phyloP scores from a whole-genome alignment of 345 rosid genomes.

The Eucalyptus viminalis region DNA sequence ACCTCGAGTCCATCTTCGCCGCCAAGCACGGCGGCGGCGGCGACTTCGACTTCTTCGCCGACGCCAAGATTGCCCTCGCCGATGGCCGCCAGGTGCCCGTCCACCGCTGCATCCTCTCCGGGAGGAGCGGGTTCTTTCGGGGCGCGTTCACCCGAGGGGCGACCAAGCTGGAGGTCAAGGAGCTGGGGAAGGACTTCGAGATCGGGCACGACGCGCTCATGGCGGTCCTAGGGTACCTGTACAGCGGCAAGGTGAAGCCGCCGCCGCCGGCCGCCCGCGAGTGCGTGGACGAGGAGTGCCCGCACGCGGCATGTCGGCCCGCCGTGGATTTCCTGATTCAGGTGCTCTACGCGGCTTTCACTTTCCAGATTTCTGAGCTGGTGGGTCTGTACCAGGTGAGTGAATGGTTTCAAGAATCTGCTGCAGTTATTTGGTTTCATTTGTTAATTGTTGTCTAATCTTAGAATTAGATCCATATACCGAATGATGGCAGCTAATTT shows the following conservation, averaged over 20 bases:
- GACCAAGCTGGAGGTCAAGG: conserved; percentile 38
- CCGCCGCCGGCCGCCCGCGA: conserved; percentile 28
- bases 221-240: conserved; percentile 49
- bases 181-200: conserved; percentile 41
- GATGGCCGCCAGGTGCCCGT: conserved; percentile 40
- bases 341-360: conserved; percentile 60
- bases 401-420: not conserved
- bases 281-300: conserved; percentile 62
- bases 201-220: conserved; percentile 43
- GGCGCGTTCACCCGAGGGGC: conserved; percentile 19
- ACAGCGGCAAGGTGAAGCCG: conserved; percentile 54
- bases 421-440: not conserved
- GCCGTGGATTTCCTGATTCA: conserved; percentile 54
- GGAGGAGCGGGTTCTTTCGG: conserved; percentile 49
- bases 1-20: conserved; percentile 40
- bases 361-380: conserved; percentile 50
- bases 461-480: not conserved
- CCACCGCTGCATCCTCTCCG: conserved; percentile 75
- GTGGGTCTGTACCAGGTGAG: conserved; percentile 56
- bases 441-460: not conserved
- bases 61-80: conserved; percentile 45
- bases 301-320: conserved; percentile 67
- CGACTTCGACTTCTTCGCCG: conserved; percentile 42
- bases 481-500: not conserved
- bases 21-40: conserved; percentile 39